phyloP scores from a whole-genome alignment of 768 basidiomycete species.

The Termitomyces bulborhizus region DNA sequence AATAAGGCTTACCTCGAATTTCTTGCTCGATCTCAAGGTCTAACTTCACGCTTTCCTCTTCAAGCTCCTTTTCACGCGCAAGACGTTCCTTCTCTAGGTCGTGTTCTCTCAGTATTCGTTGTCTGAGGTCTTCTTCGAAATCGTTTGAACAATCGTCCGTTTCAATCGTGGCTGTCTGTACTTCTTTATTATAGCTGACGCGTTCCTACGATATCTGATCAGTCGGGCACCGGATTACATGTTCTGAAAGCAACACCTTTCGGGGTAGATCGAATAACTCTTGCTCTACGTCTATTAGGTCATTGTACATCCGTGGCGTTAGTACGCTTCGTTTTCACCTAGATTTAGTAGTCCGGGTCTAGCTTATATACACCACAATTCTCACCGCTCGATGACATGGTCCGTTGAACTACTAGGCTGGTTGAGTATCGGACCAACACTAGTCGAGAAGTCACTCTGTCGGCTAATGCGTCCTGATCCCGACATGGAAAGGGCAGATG shows the following conservation, averaged over 20 bases:
- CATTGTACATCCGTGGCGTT: conserved; percentile 60
- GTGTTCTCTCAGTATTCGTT: conserved; percentile 60
- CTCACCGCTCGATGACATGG: conserved; percentile 64
- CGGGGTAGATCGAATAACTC: conserved; percentile 88
- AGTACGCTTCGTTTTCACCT: conserved; percentile 37
- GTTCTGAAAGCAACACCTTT: conserved; percentile 43
- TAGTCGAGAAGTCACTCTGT: conserved; percentile 57
- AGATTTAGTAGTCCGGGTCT: not conserved
- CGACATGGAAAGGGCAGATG: conserved; percentile 28
- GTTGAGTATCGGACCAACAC: conserved; percentile 38
- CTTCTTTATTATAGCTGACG: conserved; percentile 79
- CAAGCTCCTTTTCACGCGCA: conserved; percentile 69
- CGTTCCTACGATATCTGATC: conserved; percentile 45
- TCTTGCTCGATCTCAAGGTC: conserved; percentile 86
- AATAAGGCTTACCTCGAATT: conserved; percentile 55
- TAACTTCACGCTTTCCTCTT: conserved; percentile 77
- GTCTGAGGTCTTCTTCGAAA: conserved; percentile 70
- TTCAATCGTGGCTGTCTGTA: conserved; percentile 68
- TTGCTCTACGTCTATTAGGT: conserved; percentile 84
- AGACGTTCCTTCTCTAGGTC: conserved; percentile 66
- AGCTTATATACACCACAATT: conserved; percentile 1
- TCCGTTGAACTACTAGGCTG: conserved; percentile 55
- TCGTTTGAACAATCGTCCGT: conserved; percentile 36
- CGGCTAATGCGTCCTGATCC: conserved; percentile 63
- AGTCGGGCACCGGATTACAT: not conserved